Base-by-base conservation (phyloP, 2,329 filamentous ascomycete genomes). In the Ramularia endophylla region DNA sequence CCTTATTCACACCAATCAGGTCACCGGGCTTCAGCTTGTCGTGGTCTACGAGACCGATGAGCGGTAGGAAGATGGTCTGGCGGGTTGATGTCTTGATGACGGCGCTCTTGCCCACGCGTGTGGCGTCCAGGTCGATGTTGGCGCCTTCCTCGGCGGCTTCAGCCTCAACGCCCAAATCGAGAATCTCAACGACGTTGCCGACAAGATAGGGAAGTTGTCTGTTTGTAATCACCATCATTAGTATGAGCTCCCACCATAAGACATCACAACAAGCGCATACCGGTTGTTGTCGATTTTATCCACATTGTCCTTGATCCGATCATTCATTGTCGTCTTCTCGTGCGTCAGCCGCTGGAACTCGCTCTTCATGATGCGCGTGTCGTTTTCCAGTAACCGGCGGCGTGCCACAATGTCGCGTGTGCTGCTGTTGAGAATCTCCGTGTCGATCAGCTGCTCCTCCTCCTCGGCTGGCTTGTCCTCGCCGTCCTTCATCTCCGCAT, bases 201-300 rank as follows among this genome's bases (percentile, higher is more conserved):
- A 98, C 92, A 9, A 98, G 84, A 65, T 98, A 98, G 29, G 92
- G 92, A 60, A 98, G 76, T 82, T 98, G 92, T 63, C 89, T 95
- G 57, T 44, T 32, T 9, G 20, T 3, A 22, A n/a, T 22, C 17
- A 8, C 8, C 2, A 2, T 17, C 3, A 34, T 34, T 34, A 34
- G 32, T 19, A 11, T 20, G 11, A 19, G 7, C 4, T 12, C 17
- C 12, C 32, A 34, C 8, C 17, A 4, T 20, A 1, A 17, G 7
- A 12, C 9, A 27, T 9, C 29, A 40, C 19, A 16, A 29, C 7
- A 20, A 27, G 41, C 33, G 75, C 54, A 72, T 29, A 94, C 89
- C 88, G 80, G 74, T 98, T 98, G 70, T 98, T 97, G 55, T 94
- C 89, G 60, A 98, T 98, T 79, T 98, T 98, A 56, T 98, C 94